phyloP scores from a whole-genome alignment of 192 early-diverging fungal species.

The Piromyces finnis region DNA sequence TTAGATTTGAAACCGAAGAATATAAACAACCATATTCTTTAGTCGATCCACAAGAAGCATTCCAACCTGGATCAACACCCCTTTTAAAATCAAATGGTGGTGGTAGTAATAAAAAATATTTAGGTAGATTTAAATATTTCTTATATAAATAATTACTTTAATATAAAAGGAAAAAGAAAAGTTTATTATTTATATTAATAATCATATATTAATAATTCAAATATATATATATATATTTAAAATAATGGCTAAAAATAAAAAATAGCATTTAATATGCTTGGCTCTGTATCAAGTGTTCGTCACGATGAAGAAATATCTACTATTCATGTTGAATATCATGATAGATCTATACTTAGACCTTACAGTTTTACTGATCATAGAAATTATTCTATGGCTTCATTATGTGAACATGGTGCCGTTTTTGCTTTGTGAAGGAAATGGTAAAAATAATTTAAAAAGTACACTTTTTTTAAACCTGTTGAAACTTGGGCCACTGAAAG shows the following conservation, averaged over 20 bases:
- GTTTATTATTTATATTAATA: too few species aligned
- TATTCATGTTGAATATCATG: slow-evolving; percentile 76
- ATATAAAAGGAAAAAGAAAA: too few species aligned
- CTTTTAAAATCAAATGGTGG: slow-evolving; percentile 4
- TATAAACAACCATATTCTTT: not conserved
- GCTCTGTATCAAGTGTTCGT: slow-evolving; percentile 53
- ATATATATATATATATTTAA: too few species aligned
- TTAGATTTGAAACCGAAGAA: not conserved
- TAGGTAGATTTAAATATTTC: not conserved
- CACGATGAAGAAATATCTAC: slow-evolving; percentile 47
- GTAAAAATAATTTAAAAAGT: slow-evolving; percentile 19
- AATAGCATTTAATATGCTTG: slow-evolving; percentile 76
- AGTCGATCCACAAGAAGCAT: slow-evolving; percentile 30
- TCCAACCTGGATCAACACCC: slow-evolving; percentile 77
- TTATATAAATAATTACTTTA: too few species aligned
- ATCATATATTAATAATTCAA: too few species aligned
- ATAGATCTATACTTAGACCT: slow-evolving; percentile 55
- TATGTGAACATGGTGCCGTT: slow-evolving; percentile 45
- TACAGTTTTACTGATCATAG: slow-evolving; percentile 68
- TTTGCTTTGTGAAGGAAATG: slow-evolving; percentile 42
- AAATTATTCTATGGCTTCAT: slow-evolving; percentile 58
- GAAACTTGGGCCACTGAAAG: slow-evolving; percentile 46
- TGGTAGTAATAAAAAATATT: slow-evolving; percentile 8
- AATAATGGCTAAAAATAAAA: too few species aligned
- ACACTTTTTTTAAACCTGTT: slow-evolving; percentile 53